These are phyloP conservation scores for Diversispora epigaea DNA, from an alignment of 192 early-diverging fungal species.

Conservation along the genomic window DNA sequence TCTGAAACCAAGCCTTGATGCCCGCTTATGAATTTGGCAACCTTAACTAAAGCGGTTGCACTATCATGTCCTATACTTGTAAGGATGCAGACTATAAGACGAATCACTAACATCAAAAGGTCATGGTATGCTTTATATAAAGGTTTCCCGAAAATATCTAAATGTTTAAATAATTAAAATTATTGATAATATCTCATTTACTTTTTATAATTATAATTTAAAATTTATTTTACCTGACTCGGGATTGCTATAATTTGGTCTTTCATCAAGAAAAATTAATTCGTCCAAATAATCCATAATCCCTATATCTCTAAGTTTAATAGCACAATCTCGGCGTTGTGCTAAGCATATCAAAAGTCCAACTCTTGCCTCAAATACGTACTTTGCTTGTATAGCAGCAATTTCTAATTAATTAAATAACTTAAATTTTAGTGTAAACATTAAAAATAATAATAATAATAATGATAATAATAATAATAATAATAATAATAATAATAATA, in stretches of 20 bases:
- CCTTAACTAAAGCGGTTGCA: not conserved
- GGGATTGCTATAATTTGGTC: slow-evolving; percentile 41
- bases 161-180: not conserved
- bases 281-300: slow-evolving; percentile 75
- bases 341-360: slow-evolving; percentile 78
- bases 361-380: slow-evolving; percentile 79
- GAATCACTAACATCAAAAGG: slow-evolving; percentile 20
- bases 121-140: slow-evolving; percentile 17
- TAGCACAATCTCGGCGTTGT: slow-evolving; percentile 69
- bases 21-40: slow-evolving; percentile 3
- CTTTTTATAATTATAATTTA: not conserved
- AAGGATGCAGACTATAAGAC: slow-evolving; percentile 19
- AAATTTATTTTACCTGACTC: not conserved
- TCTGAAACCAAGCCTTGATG: slow-evolving; percentile 28
- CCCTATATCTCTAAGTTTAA: slow-evolving; percentile 74
- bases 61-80: slow-evolving; percentile 16
- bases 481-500: slow-evolving; percentile 9
- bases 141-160: slow-evolving; percentile 13
- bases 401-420: not conserved
- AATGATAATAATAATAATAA: slow-evolving; percentile 2
- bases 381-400: slow-evolving; percentile 33
- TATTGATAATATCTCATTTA: not conserved
- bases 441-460: slow-evolving; percentile 3
- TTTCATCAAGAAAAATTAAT: slow-evolving; percentile 67
- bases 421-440: not conserved